Evolutionary conservation across 768 basidiomycete genomes (phyloP).

Genomic region (Rickenella mellea): DNA sequence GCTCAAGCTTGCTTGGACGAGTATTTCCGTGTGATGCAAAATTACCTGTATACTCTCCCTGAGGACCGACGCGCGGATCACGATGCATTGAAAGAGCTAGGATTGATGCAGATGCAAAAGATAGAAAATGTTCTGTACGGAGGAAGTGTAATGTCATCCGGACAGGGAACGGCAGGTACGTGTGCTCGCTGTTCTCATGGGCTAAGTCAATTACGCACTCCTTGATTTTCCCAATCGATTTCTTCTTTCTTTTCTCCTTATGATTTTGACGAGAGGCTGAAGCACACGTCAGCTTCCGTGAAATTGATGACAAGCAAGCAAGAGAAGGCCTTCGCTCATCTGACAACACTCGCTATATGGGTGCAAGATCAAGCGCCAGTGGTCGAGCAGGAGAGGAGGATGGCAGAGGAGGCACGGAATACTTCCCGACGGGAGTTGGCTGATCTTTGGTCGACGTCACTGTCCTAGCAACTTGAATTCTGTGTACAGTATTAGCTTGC

Average conservation of each 20-base stretch:
- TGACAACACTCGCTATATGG: background rate
- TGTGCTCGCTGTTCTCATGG: background rate
- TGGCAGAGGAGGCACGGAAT: background rate
- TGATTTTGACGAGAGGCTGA: background rate
- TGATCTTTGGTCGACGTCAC: background rate
- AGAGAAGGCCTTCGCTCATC: background rate
- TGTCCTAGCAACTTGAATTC: no score
- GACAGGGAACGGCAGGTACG: slow-evolving; percentile 3
- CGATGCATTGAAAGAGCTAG: background rate
- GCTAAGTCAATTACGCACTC: background rate
- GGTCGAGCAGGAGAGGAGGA: background rate
- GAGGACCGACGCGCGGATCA: background rate
- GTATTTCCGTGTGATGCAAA: background rate
- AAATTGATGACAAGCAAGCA: background rate
- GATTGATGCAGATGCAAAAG: background rate
- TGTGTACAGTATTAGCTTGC: no score
- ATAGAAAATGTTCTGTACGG: background rate
- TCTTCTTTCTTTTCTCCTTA: background rate
- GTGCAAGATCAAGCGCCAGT: background rate
- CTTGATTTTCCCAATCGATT: background rate
- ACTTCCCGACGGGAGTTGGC: background rate
- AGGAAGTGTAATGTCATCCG: background rate
- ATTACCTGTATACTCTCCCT: background rate
- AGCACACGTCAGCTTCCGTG: background rate
- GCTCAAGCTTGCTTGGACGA: background rate